These are phyloP conservation scores for Kwoniella heveanensis DNA, from an alignment of 768 basidiomycete genomes.

Conservation along the genomic window DNA sequence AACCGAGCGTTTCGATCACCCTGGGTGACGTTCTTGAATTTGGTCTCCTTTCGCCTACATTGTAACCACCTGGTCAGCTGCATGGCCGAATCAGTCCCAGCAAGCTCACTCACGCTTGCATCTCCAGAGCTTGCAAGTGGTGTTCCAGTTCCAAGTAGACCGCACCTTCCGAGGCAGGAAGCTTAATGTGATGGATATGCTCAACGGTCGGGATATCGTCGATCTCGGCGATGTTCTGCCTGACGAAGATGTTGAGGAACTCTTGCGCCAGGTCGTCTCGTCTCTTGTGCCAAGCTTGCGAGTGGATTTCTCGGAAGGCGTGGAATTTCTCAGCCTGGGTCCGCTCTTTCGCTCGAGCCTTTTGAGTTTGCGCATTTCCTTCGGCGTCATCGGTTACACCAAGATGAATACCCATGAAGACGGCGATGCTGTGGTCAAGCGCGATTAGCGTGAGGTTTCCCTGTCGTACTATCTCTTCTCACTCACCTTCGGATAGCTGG, in stretches of 20 bases:
- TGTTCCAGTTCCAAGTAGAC: conserved; percentile 95
- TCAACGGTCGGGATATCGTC: conserved; percentile 85
- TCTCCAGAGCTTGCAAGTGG: conserved; percentile 84
- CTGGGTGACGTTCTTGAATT: conserved; percentile 46
- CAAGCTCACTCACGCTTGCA: conserved; percentile 60
- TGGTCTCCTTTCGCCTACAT: conserved; percentile 46
- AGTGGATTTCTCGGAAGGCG: conserved; percentile 92
- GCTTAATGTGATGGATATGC: conserved; percentile 65
- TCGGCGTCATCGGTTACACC: conserved; percentile 88
- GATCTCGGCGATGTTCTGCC: conserved; percentile 91
- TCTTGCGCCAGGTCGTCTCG: conserved; percentile 78
- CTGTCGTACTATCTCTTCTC: too few relatives aligned
- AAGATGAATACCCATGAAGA: conserved; percentile 84
- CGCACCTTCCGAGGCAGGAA: conserved; percentile 90
- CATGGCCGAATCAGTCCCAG: conserved; percentile 45
- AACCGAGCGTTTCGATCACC: conserved; percentile 82
- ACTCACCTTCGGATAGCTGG: conserved; percentile 73
- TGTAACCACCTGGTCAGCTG: conserved; percentile 10
- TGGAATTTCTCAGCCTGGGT: conserved; percentile 93
- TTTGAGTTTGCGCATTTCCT: conserved; percentile 71
- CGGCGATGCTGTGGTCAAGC: conserved; percentile 69
- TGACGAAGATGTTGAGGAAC: conserved; percentile 54
- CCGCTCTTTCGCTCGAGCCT: conserved; percentile 78
- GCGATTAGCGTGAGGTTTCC: too few relatives aligned
- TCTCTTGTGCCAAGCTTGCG: conserved; percentile 86